Base-by-base conservation (phyloP, 2,329 filamentous ascomycete genomes). In the Phyllosticta citriasiana region DNA sequence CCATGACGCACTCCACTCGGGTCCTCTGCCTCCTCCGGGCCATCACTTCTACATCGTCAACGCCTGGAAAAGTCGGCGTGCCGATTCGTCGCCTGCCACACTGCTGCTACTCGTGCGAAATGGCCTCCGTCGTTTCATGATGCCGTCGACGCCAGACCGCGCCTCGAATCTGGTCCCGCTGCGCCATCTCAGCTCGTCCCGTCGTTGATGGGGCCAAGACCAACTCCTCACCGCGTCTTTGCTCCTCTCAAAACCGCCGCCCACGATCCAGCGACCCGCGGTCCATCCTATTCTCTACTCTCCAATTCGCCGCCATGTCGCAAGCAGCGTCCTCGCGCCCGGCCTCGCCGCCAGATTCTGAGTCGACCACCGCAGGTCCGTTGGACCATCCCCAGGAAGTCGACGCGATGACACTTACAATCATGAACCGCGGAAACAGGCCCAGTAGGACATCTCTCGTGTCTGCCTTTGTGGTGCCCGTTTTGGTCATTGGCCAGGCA, bases 391-490 rank as follows among this genome's bases (percentile, higher is more conserved):
- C 50, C 3, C 40, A 12, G n/a, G 25, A 40, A 26, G 16, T 40
- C 40, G 16, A n/a, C n/a, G 56, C 40, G 26, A 25, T 26, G 56
- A 52, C 47, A 26, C 50, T 51, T 9, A 25, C 8, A 26, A 25
- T 25, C 26, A 51, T 30, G 25, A 52, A 12, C 57, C 59, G 27
- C 26, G 22, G 59, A 2, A 54, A 54, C 55, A 57, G 55, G 19
- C 52, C 55, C 26, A 53, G 19, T 54, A 69, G 64, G 64, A 63
- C 27, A 75, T 79, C 57, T 85, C 84, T 81, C 67, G 84, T 81
- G 73, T 79, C 82, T 55, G 83, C 85, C 57, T 81, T 87, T 62
- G 74, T 88, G 61, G 84, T 96, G 61, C 91, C 91, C 3, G 66
- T 86, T 50, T 71, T 93, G 57, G 81, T 96, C 51, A 73, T 85